A percentile compares a stretch with the other conserved stretches of the same genome.
phyloP scores from a whole-genome alignment of 106 monocot species.

The Vanilla planifolia region DNA sequence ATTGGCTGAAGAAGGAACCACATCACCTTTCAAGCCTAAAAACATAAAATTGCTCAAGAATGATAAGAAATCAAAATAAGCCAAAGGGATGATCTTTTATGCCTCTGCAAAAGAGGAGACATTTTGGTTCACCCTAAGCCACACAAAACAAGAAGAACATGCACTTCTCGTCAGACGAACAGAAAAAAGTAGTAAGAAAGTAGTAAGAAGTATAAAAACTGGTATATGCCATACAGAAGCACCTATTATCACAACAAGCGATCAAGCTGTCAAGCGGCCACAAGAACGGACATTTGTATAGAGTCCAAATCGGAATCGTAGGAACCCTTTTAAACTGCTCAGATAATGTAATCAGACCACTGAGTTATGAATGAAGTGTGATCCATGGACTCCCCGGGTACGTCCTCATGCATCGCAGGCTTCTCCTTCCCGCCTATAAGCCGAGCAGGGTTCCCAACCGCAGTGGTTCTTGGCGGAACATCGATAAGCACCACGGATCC shows the following conservation, averaged over 20 bases:
- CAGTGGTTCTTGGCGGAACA: slow-evolving; percentile 68
- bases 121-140: too few species aligned
- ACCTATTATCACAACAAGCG: neutral
- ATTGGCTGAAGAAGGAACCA: too few species aligned
- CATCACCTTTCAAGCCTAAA: too few species aligned
- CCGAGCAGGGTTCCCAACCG: slow-evolving; percentile 72
- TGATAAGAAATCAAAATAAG: too few species aligned
- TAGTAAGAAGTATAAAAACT: too few species aligned
- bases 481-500: slow-evolving; percentile 73
- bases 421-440: slow-evolving; percentile 61
- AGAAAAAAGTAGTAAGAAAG: neutral
- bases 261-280: neutral
- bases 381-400: slow-evolving; percentile 65
- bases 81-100: too few species aligned
- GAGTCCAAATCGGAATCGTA: neutral
- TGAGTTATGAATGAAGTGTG: slow-evolving; percentile 70
- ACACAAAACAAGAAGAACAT: too few species aligned
- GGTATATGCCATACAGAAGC: too few species aligned
- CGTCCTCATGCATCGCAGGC: slow-evolving; percentile 28
- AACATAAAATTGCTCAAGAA: too few species aligned
- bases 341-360: slow-evolving; percentile 75
- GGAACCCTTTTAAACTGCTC: neutral
- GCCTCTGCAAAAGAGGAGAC: too few species aligned
- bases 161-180: neutral
- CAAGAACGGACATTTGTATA: neutral